A percentile compares a stretch with the other conserved stretches of the same genome.
Conservation (phyloP, 306 rosid genomes). For the Ormosia emarginata region DNA sequence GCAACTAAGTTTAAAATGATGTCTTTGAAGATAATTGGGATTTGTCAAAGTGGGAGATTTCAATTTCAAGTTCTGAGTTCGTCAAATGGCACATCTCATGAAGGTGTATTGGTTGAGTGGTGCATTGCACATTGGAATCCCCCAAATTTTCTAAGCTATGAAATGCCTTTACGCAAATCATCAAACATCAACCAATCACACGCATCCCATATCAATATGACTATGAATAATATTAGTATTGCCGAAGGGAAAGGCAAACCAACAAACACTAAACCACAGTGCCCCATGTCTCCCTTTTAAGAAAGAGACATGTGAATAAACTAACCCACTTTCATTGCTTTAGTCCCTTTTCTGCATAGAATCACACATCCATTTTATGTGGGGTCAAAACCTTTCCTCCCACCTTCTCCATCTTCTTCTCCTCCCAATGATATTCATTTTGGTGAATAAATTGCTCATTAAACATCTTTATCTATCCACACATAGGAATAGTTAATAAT, state of each 20-base stretch:
- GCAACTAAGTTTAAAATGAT: background rate
- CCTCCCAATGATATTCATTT: conserved; percentile 25
- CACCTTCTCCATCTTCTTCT: conserved; percentile 29
- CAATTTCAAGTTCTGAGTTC: conserved; percentile 23
- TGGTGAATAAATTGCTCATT: conserved; percentile 27
- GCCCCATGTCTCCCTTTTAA: conserved; percentile 35
- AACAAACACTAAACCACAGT: conserved; percentile 46
- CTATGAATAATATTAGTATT: conserved; percentile 20
- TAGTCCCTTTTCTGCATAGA: conserved; percentile 50
- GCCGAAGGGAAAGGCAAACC: conserved; percentile 35
- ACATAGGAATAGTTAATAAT: conserved; percentile 1
- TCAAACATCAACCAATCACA: conserved; percentile 20
- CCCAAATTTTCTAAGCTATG: conserved; percentile 7
- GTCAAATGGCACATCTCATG: conserved; percentile 43
- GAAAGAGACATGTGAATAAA: conserved; percentile 53
- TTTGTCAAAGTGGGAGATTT: conserved; percentile 36
- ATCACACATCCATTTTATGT: conserved; percentile 69
- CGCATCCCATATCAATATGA: background rate
- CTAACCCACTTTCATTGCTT: conserved; percentile 43
- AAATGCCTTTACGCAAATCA: conserved; percentile 36
- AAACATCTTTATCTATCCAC: conserved; percentile 25
- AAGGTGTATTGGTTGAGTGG: conserved; percentile 42
- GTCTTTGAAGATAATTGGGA: conserved; percentile 39
- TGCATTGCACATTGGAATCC: conserved; percentile 49
- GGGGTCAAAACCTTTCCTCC: conserved; percentile 46